A percentile compares a stretch with the other conserved stretches of the same genome.
Conservation (phyloP, 2,329 filamentous ascomycete species). For the Epichloe gansuensis region DNA sequence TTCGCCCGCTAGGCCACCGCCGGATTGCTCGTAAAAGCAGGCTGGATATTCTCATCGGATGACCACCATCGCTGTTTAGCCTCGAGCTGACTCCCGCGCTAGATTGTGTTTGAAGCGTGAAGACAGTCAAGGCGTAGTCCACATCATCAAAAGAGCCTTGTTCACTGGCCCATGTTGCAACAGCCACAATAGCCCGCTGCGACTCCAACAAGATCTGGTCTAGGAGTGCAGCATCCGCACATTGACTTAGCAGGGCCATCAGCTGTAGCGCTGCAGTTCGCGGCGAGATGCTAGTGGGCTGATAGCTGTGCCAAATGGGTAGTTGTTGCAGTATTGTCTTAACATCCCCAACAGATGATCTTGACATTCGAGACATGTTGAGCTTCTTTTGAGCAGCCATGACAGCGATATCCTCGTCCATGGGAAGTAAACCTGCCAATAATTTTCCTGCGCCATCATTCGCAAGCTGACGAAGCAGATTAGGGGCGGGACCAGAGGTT, state of each 20-base stretch:
- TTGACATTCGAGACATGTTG: slow-evolving; percentile 57
- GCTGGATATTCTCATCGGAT: slow-evolving; percentile 16
- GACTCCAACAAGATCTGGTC: slow-evolving; percentile 19
- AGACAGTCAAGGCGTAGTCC: slow-evolving; percentile 33
- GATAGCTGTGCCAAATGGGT: slow-evolving; percentile 46
- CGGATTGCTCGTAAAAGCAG: slow-evolving; percentile 19
- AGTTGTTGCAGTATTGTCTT: slow-evolving; percentile 40
- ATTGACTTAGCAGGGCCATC: slow-evolving; percentile 33
- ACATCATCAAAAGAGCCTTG: slow-evolving; percentile 14
- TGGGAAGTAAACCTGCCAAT: slow-evolving; percentile 41
- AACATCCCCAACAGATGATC: slow-evolving; percentile 42
- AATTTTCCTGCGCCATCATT: slow-evolving; percentile 42
- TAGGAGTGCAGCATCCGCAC: slow-evolving; percentile 16
- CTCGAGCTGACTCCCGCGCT: slow-evolving; percentile 13
- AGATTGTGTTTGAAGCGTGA: slow-evolving; percentile 24
- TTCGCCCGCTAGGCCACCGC: slow-evolving; percentile 18
- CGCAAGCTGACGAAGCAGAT: slow-evolving; percentile 45
- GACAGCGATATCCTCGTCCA: slow-evolving; percentile 41
- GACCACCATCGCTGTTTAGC: slow-evolving; percentile 12
- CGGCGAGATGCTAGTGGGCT: slow-evolving; percentile 43
- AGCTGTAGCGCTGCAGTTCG: slow-evolving; percentile 52
- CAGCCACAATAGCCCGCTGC: slow-evolving; percentile 14
- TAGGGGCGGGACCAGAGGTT: slow-evolving; percentile 44
- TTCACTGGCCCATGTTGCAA: slow-evolving; percentile 12
- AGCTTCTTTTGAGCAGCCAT: slow-evolving; percentile 52